Conservation (phyloP, 2,329 filamentous ascomycete genomes). For the Lasiodiplodia gonubiensis region DNA sequence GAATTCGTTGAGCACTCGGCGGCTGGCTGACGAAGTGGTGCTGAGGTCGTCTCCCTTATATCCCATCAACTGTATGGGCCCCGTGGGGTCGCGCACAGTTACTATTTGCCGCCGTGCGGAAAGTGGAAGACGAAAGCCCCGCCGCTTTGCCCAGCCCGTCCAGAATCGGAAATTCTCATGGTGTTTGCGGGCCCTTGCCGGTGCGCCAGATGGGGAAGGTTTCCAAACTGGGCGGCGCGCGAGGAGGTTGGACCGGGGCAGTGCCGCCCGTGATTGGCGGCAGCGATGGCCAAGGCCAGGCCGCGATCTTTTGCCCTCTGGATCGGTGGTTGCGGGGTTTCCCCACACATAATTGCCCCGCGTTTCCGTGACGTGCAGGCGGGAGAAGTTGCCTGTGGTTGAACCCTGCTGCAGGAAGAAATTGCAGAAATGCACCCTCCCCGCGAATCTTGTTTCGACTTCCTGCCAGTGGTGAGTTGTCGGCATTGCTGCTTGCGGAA, state of each 20-base stretch:
- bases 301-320: slow-evolving; percentile 1
- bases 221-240: neutral
- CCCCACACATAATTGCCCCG: slow-evolving; percentile 12
- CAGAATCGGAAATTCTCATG: slow-evolving; percentile 7
- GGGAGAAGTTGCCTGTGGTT: slow-evolving; percentile 12
- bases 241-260: slow-evolving; percentile 2
- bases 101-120: neutral
- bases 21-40: neutral
- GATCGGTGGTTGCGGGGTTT: slow-evolving; percentile 8
- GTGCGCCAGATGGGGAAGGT: neutral
- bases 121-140: neutral
- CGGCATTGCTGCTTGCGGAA: slow-evolving; percentile 1
- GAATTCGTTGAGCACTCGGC: slow-evolving; percentile 5
- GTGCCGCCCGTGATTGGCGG: neutral
- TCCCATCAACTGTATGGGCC: slow-evolving; percentile 1
- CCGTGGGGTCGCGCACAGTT: slow-evolving; percentile 5
- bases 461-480: neutral
- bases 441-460: neutral
- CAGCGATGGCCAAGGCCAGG: neutral
- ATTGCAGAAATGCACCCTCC: neutral
- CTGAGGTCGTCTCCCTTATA: slow-evolving; percentile 11
- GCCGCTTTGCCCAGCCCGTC: neutral
- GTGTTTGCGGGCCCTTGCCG: neutral
- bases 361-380: slow-evolving; percentile 16
- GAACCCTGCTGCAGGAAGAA: neutral